Evolutionary conservation across 176 grass and related monocot genomes (phyloP), one percentile per base, ranked within the genome.

Genomic region (sorghum (Sorghum bicolor)): DNA sequence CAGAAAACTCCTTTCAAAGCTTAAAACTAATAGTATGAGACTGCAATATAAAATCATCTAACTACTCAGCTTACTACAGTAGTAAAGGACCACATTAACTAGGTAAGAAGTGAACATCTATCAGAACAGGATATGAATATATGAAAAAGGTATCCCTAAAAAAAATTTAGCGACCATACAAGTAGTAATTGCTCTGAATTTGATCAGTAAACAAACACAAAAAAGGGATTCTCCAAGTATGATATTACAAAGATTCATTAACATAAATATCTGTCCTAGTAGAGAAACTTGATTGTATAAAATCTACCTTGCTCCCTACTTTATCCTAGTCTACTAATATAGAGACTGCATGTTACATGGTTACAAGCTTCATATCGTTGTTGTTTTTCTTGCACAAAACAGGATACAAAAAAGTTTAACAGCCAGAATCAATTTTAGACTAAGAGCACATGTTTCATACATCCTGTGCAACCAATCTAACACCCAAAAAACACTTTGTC

Each of bases 71-170:
- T n/a, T 77, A n/a, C 16, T 40, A 15, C 58, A 38, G 8, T 30
- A 30, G 40, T 65, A 34, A n/a, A 67, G 41, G 43, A 16, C 61
- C 43, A 39, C 19, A 17, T 77, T 52, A 64, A 53, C 43, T 72
- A 76, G 36, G 53, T 28, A 19, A 20, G 13, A 43, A 22, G 26
- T 13, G 34, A 44, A 17, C 74, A 86, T 43, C 29, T 84, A 67
- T 79, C 69, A 74, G 34, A 31, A 43, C 58, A 15, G 36, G 5
- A 82, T 62, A 81, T 15, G 38, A 34, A 61, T 6, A 87, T 48
- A 72, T 50, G 66, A n/a, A 10, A 36, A 53, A 67, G 31, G 75
- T 31, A 82, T 70, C 34, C 36, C 73, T 5, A 57, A 14, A 83
- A 19, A 52, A 6, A 17, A 60, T 58, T 48, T 37, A 20, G 25